phyloP scores from a whole-genome alignment of 1,284 basidiomycete species.

The Leucoagaricus sp. region DNA sequence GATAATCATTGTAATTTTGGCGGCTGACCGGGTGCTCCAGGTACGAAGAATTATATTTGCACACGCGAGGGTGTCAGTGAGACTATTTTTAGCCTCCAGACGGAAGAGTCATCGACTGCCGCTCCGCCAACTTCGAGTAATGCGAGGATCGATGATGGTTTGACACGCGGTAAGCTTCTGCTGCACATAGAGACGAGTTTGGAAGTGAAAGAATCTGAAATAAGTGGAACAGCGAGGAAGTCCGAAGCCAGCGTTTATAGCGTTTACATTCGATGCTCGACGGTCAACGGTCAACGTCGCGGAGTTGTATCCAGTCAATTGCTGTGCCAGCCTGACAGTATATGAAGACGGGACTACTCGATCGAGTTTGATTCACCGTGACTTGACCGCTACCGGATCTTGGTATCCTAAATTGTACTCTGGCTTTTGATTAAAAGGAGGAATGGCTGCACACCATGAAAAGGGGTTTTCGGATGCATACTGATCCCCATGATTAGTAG shows the following conservation, averaged over 20 bases:
- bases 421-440: too few relatives aligned
- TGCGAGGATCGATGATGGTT: not conserved
- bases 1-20: not conserved
- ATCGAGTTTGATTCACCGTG: not conserved
- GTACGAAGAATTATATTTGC: not conserved
- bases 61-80: not conserved
- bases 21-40: too few relatives aligned
- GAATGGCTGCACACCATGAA: too few relatives aligned
- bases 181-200: not conserved
- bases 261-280: too few relatives aligned
- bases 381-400: not conserved
- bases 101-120: too few relatives aligned
- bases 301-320: slow-evolving; percentile 4
- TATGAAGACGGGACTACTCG: not conserved
- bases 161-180: not conserved
- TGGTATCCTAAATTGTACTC: too few relatives aligned
- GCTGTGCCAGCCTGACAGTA: not conserved
- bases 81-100: not conserved
- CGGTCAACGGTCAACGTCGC: not conserved
- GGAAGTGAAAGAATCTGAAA: not conserved
- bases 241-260: too few relatives aligned
- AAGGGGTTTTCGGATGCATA: too few relatives aligned
- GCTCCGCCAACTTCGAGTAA: not conserved
- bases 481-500: too few relatives aligned
- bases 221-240: not conserved